Base-by-base conservation (phyloP, 305 asterid species). In the Plantago coronopus region DNA sequence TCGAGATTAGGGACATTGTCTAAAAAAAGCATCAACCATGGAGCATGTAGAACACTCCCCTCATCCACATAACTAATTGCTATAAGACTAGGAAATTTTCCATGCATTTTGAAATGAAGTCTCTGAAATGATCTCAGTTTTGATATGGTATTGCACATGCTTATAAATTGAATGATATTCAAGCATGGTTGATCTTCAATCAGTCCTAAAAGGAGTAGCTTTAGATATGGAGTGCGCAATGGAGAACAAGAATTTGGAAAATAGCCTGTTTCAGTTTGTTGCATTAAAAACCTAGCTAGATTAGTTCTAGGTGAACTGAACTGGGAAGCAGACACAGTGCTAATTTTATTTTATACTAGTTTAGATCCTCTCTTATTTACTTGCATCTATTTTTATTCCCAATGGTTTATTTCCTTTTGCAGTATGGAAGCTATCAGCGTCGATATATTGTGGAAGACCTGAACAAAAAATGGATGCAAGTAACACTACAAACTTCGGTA, bases 391-490 rank as follows among this genome's bases (percentile, higher is more conserved):
- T 55, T 9, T 56, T 43, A 46, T 61, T 50, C 57, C 50, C 21
- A 7, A 10, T 29, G 21, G 2, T 66, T 18, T 19, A 60, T 37
- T 58, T 64, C 29, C 23, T 37, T 68, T 69, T 73, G 38, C 79
- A 90, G 99, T 85, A 90, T 57, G 91, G 91, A 66, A 86, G 87
- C 65, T 72, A 77, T 77, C 91, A 86, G 65, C 82, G 85, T 1
- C 80, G 75, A 17, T 68, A 74, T 63, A 56, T 80, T 38, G 87
- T 72, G 59, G 96, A 94, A 67, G 96, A 94, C 72, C 75, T 94
- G 78, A 81, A 90, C 56, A 88, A 86, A 79, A 90, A 83, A 76
- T 90, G 96, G 99, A 81, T 73, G 86, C 96, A 86, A 79, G 44
- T 81, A 72, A 78, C 86, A 21, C 77, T 84, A 37, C 84, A 84